These are phyloP conservation scores for Starmera amethionina DNA, from an alignment of 805 yeast species.

Conservation along the genomic window DNA sequence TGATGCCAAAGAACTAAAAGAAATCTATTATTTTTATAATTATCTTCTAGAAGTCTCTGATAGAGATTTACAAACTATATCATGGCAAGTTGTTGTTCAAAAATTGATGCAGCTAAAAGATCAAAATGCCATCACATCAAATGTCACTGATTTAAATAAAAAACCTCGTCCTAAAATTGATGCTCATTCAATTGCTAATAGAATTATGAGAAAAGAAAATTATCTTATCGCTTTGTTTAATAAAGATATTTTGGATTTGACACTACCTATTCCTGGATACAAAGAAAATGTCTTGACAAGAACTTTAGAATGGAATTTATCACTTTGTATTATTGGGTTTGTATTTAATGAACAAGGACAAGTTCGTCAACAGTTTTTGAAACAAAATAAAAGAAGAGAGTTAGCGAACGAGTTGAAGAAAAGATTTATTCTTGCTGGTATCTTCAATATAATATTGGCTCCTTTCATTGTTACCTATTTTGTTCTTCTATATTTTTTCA, in stretches of 20 bases:
- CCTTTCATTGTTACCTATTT: slow-evolving; percentile 84
- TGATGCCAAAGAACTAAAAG: slow-evolving; percentile 59
- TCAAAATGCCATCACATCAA: slow-evolving; percentile 55
- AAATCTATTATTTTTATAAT: slow-evolving; percentile 67
- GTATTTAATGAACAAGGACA: slow-evolving; percentile 81
- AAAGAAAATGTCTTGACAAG: slow-evolving; percentile 50
- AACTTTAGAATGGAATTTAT: slow-evolving; percentile 91
- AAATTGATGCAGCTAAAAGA: slow-evolving; percentile 67
- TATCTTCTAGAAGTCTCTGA: slow-evolving; percentile 64
- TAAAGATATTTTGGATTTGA: slow-evolving; percentile 60
- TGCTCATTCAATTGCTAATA: slow-evolving; percentile 90
- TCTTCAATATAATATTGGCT: slow-evolving; percentile 70
- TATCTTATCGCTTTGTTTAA: slow-evolving; percentile 86
- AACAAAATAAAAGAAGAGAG: slow-evolving; percentile 56
- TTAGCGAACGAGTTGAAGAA: slow-evolving; percentile 63
- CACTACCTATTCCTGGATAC: slow-evolving; percentile 43
- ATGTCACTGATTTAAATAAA: slow-evolving; percentile 49
- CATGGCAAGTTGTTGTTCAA: slow-evolving; percentile 83
- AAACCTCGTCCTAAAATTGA: slow-evolving; percentile 53
- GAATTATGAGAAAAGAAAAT: slow-evolving; percentile 93
- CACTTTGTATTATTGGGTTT: slow-evolving; percentile 78
- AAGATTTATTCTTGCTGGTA: slow-evolving; percentile 80
- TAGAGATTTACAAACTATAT: slow-evolving; percentile 81
- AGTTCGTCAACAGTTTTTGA: slow-evolving; percentile 58
- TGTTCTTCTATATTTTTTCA: slow-evolving; percentile 72